These are phyloP conservation scores for Pythium periplocum DNA, from an alignment of 352 stramenopile genomes.

Conservation along the genomic window DNA sequence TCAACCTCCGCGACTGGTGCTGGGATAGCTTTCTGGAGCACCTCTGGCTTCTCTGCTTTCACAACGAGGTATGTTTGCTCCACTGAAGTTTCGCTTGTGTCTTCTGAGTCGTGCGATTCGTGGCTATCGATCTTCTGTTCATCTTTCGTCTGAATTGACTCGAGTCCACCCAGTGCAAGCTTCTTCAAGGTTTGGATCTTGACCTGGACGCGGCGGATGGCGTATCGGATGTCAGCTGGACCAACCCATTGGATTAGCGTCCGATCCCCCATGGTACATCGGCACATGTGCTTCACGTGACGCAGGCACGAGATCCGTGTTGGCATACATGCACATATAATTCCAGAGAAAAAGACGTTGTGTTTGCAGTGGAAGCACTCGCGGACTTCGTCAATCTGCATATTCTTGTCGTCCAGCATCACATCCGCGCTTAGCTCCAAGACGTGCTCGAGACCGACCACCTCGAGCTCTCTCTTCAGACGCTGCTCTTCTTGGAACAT, in stretches of 20 bases:
- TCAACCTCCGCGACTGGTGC: too few relatives aligned
- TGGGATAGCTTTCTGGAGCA: too few relatives aligned
- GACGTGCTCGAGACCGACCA: conserved; percentile 39
- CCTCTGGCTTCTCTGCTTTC: too few relatives aligned
- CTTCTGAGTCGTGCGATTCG: too few relatives aligned
- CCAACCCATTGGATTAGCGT: conserved; percentile 68
- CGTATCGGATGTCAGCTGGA: conserved; percentile 50
- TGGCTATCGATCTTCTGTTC: too few relatives aligned
- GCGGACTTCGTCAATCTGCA: conserved; percentile 64
- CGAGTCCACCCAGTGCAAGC: background rate
- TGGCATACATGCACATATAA: conserved; percentile 62
- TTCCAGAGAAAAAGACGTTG: conserved; percentile 78
- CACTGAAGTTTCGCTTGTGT: too few relatives aligned
- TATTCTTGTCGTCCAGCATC: conserved; percentile 65
- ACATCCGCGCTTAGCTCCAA: conserved; percentile 59
- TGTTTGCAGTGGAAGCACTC: conserved; percentile 70
- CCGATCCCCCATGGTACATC: conserved; percentile 44
- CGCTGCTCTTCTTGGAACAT: conserved; percentile 70
- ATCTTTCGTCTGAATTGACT: too few relatives aligned
- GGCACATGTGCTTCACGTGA: conserved; percentile 60
- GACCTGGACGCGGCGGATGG: conserved; percentile 62
- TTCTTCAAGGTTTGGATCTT: conserved; percentile 36
- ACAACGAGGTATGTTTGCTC: too few relatives aligned
- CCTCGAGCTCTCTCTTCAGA: conserved; percentile 48
- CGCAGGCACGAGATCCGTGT: conserved; percentile 55